Evolutionary conservation across 2,329 filamentous ascomycete species (phyloP).

Genomic region (Aspergillus sp.): DNA sequence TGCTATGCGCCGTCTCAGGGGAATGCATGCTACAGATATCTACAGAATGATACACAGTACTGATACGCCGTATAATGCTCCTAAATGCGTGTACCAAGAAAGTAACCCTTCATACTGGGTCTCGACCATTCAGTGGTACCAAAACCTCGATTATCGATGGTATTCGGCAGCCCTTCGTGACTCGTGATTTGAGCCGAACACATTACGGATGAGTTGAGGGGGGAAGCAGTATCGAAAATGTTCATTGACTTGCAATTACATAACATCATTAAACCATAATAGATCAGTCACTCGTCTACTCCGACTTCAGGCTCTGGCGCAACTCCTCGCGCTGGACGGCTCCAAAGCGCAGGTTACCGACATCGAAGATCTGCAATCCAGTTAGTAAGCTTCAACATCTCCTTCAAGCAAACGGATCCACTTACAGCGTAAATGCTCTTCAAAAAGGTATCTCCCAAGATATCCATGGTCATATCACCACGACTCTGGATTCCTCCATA

Average conservation of each 20-base stretch:
- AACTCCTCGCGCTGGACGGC: constrained; percentile 49
- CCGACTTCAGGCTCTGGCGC: constrained; percentile 3
- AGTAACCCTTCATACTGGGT: too few species aligned
- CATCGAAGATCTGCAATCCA: constrained; percentile 59
- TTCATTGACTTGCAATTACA: not conserved
- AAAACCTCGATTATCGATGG: too few species aligned
- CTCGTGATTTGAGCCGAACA: too few species aligned
- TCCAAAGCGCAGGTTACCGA: constrained; percentile 62
- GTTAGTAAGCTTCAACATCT: constrained; percentile 4
- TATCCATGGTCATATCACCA: constrained; percentile 61
- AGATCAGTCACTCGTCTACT: not conserved
- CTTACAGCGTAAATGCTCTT: constrained; percentile 66
- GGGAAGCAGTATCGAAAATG: too few species aligned
- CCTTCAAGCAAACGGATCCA: constrained; percentile 11
- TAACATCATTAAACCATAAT: not conserved
- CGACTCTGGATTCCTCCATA: constrained; percentile 69
- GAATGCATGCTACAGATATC: too few species aligned
- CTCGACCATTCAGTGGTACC: too few species aligned
- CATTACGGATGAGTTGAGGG: too few species aligned
- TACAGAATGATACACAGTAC: too few species aligned
- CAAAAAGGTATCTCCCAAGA: constrained; percentile 65
- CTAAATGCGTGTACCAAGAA: too few species aligned
- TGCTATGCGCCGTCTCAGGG: too few species aligned
- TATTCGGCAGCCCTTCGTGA: too few species aligned
- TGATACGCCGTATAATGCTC: too few species aligned